A percentile compares a stretch with the other conserved stretches of the same genome.
These are phyloP conservation scores for Peniophora sp. DNA, from an alignment of 1,284 basidiomycete species.

Conservation along the genomic window DNA sequence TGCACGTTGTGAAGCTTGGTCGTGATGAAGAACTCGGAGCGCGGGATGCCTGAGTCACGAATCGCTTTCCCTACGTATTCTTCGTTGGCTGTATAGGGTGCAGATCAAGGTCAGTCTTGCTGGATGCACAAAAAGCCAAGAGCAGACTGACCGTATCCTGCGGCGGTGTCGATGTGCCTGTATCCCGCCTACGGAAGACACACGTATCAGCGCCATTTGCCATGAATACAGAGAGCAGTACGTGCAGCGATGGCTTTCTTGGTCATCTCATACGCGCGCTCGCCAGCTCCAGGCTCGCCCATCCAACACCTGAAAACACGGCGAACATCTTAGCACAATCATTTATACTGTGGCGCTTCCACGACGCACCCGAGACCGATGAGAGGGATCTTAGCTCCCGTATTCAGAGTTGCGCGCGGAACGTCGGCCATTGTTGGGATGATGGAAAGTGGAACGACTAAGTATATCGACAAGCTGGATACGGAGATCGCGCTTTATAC, in stretches of 20 bases:
- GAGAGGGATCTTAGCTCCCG: too few species aligned
- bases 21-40: constrained; percentile 43
- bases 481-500: too few species aligned
- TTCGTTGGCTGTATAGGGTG: constrained; percentile 29
- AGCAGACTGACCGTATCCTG: constrained; percentile 6
- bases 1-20: constrained; percentile 29
- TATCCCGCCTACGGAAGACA: background rate
- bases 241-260: constrained; percentile 26
- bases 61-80: constrained; percentile 42
- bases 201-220: background rate
- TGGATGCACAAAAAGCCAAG: background rate
- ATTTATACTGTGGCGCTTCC: too few species aligned
- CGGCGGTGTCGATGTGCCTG: background rate
- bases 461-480: too few species aligned
- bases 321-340: too few species aligned
- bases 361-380: too few species aligned
- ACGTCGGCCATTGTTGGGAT: too few species aligned
- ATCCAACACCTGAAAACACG: constrained; percentile 37
- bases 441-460: too few species aligned
- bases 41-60: constrained; percentile 33
- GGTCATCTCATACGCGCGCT: constrained; percentile 29
- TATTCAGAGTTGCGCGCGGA: too few species aligned
- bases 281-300: constrained; percentile 26
- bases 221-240: background rate
- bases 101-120: constrained; percentile 4